phyloP scores from a whole-genome alignment of 768 basidiomycete species.

The Dendrothele bispora region DNA sequence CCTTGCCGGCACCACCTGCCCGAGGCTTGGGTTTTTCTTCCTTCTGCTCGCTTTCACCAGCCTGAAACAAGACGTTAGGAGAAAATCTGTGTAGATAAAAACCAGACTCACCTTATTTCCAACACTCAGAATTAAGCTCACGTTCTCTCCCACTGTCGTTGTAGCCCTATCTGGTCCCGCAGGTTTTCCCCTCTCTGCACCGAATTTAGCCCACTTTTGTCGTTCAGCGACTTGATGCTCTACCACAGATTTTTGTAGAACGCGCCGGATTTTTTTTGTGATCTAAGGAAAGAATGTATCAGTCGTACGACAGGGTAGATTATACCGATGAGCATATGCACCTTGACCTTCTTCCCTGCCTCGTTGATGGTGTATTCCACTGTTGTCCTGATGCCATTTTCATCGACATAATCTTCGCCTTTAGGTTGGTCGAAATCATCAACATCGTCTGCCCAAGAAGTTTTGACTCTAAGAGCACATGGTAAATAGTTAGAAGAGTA shows the following conservation, averaged over 20 bases:
- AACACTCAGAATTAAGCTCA: slow-evolving; percentile 47
- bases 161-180: slow-evolving; percentile 92
- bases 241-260: slow-evolving; percentile 88
- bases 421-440: slow-evolving; percentile 54
- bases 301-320: neutral
- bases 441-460: slow-evolving; percentile 87
- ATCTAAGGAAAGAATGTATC: slow-evolving; percentile 47
- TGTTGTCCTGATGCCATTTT: slow-evolving; percentile 85
- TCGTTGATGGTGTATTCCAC: slow-evolving; percentile 86
- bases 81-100: neutral
- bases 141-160: slow-evolving; percentile 79
- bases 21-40: slow-evolving; percentile 67
- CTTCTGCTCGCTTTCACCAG: slow-evolving; percentile 64
- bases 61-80: slow-evolving; percentile 30
- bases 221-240: slow-evolving; percentile 93
- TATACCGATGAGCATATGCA: slow-evolving; percentile 36
- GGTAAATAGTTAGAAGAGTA: too few relatives aligned
- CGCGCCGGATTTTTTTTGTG: slow-evolving; percentile 82
- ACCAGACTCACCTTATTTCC: slow-evolving; percentile 57
- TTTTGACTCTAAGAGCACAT: slow-evolving; percentile 46
- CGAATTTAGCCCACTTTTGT: slow-evolving; percentile 93
- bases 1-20: slow-evolving; percentile 81
- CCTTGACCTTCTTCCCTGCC: slow-evolving; percentile 94
- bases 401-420: slow-evolving; percentile 74
- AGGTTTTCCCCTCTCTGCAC: slow-evolving; percentile 83